Conservation (phyloP, 768 basidiomycete species). For the Psilocybe cubensis region DNA sequence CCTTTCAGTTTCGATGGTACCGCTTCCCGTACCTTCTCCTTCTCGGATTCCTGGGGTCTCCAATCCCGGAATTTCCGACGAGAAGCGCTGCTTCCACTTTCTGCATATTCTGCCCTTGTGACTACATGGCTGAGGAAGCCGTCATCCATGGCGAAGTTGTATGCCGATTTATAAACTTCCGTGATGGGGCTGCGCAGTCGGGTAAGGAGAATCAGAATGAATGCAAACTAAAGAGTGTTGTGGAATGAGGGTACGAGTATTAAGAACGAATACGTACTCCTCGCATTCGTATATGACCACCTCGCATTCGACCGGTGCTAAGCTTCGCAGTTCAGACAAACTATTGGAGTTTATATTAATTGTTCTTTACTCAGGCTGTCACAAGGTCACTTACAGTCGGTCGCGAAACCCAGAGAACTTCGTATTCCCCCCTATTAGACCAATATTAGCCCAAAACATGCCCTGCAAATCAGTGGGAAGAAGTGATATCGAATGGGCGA, state of each 20-base stretch:
- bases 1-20: slow-evolving; percentile 11
- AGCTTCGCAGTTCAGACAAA: slow-evolving; percentile 68
- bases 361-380: neutral
- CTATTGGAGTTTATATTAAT: slow-evolving; percentile 43
- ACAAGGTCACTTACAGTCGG: slow-evolving; percentile 66
- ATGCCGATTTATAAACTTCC: slow-evolving; percentile 66
- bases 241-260: neutral
- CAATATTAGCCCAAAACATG: slow-evolving; percentile 96
- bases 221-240: neutral
- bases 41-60: slow-evolving; percentile 45
- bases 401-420: slow-evolving; percentile 73
- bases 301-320: slow-evolving; percentile 84
- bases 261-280: slow-evolving; percentile 54
- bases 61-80: slow-evolving; percentile 76
- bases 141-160: slow-evolving; percentile 56
- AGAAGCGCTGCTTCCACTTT: slow-evolving; percentile 77
- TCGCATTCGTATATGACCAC: slow-evolving; percentile 72
- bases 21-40: slow-evolving; percentile 22
- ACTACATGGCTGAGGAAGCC: slow-evolving; percentile 55
- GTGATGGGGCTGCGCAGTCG: slow-evolving; percentile 55
- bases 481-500: slow-evolving; percentile 74
- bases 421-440: slow-evolving; percentile 83
- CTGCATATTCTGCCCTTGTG: slow-evolving; percentile 83
- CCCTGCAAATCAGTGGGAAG: slow-evolving; percentile 85
- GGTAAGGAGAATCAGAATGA: slow-evolving; percentile 3